Conservation (phyloP, 2,329 filamentous ascomycete species). For the Colletotrichum lindemuthianum region DNA sequence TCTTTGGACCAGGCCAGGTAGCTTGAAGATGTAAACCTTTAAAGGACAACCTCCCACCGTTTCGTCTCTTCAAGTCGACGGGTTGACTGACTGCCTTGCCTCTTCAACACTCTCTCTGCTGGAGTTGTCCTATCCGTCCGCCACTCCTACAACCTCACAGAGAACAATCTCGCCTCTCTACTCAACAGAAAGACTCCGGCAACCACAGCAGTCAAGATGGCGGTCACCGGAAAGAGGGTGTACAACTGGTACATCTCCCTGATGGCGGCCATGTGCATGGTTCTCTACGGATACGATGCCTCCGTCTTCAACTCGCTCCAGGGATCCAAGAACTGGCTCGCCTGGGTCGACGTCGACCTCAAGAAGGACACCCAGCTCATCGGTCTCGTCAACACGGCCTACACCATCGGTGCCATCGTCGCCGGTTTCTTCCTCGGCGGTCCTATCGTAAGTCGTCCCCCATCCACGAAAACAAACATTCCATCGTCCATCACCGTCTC, state of each 20-base stretch:
- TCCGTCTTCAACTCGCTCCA: constrained; percentile 79
- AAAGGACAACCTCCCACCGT: constrained; percentile 12
- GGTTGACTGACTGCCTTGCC: background rate
- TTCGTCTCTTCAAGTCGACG: background rate
- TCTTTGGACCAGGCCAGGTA: too few species aligned
- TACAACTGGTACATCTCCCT: constrained; percentile 61
- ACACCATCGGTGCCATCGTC: constrained; percentile 76
- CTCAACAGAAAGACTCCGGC: background rate
- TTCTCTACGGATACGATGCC: constrained; percentile 79
- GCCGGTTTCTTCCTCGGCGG: constrained; percentile 76
- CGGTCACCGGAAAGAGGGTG: constrained; percentile 28
- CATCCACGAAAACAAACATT: background rate
- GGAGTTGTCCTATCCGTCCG: constrained; percentile 4
- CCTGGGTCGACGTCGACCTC: constrained; percentile 66
- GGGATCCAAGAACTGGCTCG: constrained; percentile 72
- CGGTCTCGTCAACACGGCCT: constrained; percentile 71
- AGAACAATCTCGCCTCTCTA: background rate
- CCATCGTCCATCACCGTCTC: background rate
- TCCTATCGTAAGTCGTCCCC: constrained; percentile 55
- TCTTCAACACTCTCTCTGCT: constrained; percentile 8
- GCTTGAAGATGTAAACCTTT: constrained; percentile 3
- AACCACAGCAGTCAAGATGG: constrained; percentile 24
- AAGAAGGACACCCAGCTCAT: constrained; percentile 56
- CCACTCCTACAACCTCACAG: background rate
- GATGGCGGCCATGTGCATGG: constrained; percentile 78